Conservation (phyloP, 345 rosid species). For the Durio zibethinus region DNA sequence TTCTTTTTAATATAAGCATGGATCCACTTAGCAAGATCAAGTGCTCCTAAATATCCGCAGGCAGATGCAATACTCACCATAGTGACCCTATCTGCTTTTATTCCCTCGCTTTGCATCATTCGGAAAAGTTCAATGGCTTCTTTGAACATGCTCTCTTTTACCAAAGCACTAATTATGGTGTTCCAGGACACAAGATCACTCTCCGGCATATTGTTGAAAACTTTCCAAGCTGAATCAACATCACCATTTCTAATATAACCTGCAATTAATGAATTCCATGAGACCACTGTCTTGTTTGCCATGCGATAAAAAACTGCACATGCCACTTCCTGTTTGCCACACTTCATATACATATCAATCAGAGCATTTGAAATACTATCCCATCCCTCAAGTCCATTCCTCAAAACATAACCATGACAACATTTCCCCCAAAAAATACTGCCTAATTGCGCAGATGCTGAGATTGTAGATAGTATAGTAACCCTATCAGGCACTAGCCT, state of each 20-base stretch:
- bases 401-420: conserved; percentile 51
- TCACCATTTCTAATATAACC: conserved; percentile 42
- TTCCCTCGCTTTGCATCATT: conserved; percentile 42
- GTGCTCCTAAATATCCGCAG: conserved; percentile 50
- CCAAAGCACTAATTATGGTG: conserved; percentile 42
- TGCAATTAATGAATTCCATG: conserved; percentile 56
- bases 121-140: conserved; percentile 50
- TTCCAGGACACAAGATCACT: conserved; percentile 51
- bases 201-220: conserved; percentile 48
- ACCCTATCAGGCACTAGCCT: conserved; percentile 46
- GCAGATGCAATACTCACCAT: conserved; percentile 48
- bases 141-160: conserved; percentile 45
- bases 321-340: conserved; percentile 43
- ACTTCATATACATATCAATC: conserved; percentile 59
- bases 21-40: conserved; percentile 52
- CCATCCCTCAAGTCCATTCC: conserved; percentile 44
- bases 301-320: conserved; percentile 30
- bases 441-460: conserved; percentile 43
- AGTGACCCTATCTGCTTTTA: conserved; percentile 43
- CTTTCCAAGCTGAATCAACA: conserved; percentile 36
- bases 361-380: conserved; percentile 42
- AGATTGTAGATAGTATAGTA: conserved; percentile 41
- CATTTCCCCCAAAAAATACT: conserved; percentile 33
- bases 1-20: conserved; percentile 34
- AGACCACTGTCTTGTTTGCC: conserved; percentile 38